Evolutionary conservation across 2,329 filamentous ascomycete species (phyloP).

Genomic region (Exophiala spinifera): DNA sequence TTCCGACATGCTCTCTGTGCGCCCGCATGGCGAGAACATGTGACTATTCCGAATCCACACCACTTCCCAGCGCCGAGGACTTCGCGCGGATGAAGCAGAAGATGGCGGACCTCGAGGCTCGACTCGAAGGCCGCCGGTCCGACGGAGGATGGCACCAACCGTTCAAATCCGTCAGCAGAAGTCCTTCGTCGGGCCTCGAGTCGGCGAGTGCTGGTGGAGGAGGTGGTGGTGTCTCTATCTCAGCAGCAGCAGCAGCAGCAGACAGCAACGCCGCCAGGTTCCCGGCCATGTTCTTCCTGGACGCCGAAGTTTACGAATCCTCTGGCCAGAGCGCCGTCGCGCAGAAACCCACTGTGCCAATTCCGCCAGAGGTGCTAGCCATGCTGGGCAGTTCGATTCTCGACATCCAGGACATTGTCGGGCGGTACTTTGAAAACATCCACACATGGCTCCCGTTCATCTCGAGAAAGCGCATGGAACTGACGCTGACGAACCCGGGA

Average conservation of each 20-base stretch:
- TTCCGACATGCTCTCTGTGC: slow-evolving; percentile 51
- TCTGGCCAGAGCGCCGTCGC: slow-evolving; percentile 17
- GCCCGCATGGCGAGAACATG: slow-evolving; percentile 32
- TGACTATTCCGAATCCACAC: slow-evolving; percentile 25
- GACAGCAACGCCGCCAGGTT: slow-evolving; percentile 16
- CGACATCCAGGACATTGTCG: slow-evolving; percentile 25
- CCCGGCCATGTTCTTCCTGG: slow-evolving; percentile 27
- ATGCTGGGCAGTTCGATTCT: slow-evolving; percentile 26
- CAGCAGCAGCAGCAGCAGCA: no score
- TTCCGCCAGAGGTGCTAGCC: slow-evolving; percentile 22
- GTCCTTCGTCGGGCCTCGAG: slow-evolving; percentile 7
- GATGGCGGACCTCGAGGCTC: slow-evolving; percentile 25
- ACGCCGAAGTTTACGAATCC: slow-evolving; percentile 23
- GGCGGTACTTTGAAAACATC: slow-evolving; percentile 28
- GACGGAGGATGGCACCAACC: slow-evolving; percentile 19
- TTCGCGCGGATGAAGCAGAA: slow-evolving; percentile 23
- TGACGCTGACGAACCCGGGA: slow-evolving; percentile 24
- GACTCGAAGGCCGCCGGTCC: slow-evolving; percentile 17
- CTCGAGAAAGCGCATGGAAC: slow-evolving; percentile 25
- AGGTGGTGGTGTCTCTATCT: no score
- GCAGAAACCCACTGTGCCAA: slow-evolving; percentile 12
- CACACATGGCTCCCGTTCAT: slow-evolving; percentile 31
- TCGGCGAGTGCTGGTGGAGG: not conserved
- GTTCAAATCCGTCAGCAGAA: slow-evolving; percentile 15
- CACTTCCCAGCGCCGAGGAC: slow-evolving; percentile 22